Conservation (phyloP, 352 stramenopile species). For the Globisporangium canariense region DNA sequence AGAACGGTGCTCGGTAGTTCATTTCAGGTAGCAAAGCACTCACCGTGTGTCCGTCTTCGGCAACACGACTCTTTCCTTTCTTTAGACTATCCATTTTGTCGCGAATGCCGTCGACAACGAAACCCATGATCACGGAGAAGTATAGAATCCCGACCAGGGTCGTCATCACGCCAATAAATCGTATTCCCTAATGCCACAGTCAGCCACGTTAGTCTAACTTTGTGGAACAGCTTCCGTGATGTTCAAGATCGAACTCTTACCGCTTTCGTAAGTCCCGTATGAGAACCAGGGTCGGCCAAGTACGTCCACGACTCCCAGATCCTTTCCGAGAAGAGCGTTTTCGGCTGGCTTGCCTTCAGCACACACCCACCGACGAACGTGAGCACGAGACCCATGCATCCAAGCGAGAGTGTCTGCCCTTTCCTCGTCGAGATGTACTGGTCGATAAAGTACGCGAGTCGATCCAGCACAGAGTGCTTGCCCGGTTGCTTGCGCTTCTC, state of each 20-base stretch:
- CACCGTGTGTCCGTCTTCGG: conserved; percentile 79
- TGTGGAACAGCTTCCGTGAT: not conserved
- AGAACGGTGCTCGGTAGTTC: too few species aligned
- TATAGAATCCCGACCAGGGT: conserved; percentile 76
- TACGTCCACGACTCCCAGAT: conserved; percentile 69
- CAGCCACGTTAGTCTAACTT: not conserved
- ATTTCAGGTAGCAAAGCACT: conserved; percentile 5
- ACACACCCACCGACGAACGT: conserved; percentile 41
- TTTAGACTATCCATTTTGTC: conserved; percentile 88
- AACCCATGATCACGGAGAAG: conserved; percentile 89
- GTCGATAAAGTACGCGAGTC: conserved; percentile 51
- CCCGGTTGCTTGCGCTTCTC: conserved; percentile 12
- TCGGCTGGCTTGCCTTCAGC: conserved; percentile 33
- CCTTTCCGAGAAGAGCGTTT: conserved; percentile 31
- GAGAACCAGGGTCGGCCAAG: conserved; percentile 45
- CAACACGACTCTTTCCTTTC: conserved; percentile 81
- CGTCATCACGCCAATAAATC: conserved; percentile 54
- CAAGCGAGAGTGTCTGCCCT: conserved; percentile 50
- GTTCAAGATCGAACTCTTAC: conserved; percentile 19
- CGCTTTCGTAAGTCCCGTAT: conserved; percentile 33
- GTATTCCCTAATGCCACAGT: conserved; percentile 30
- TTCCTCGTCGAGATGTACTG: conserved; percentile 59
- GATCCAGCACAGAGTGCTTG: conserved; percentile 37
- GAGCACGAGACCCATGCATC: conserved; percentile 38
- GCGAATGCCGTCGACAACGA: conserved; percentile 84